Evolutionary conservation across 2,329 filamentous ascomycete genomes (phyloP).

Genomic region (Neofusicoccum cordaticola): DNA sequence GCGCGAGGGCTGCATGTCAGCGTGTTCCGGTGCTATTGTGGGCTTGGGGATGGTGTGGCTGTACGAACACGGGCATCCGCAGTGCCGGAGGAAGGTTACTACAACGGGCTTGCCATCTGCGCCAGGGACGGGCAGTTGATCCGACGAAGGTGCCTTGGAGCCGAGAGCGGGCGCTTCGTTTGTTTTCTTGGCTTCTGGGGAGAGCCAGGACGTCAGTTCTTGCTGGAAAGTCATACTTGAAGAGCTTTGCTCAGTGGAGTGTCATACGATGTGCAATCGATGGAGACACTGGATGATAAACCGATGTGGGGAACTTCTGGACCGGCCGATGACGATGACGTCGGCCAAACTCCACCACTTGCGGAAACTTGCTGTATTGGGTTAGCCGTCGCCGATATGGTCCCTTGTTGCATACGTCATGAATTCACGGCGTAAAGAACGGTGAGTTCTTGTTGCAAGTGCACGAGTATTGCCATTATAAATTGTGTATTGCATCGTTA

Average conservation of each 20-base stretch:
- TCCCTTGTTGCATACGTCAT: neutral
- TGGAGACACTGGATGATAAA: neutral
- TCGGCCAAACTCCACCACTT: neutral
- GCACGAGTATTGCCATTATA: no score
- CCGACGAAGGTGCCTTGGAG: conserved; percentile 54
- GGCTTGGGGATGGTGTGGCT: neutral
- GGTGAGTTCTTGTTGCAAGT: no score
- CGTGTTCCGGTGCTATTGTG: neutral
- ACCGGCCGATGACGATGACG: conserved; percentile 1
- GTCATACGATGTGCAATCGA: neutral
- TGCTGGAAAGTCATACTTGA: conserved; percentile 36
- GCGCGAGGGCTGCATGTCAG: neutral
- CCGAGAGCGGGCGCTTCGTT: conserved; percentile 53
- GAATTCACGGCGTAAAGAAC: no score
- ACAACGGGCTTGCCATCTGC: conserved; percentile 55
- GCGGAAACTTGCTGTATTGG: conserved; percentile 6
- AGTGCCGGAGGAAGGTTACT: conserved; percentile 68
- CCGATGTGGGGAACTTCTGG: neutral
- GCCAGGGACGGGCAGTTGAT: conserved; percentile 52
- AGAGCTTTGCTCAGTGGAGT: neutral
- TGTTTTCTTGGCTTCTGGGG: conserved; percentile 28
- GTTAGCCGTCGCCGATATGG: neutral
- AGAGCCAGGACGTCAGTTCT: conserved; percentile 45
- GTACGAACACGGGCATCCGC: conserved; percentile 67
- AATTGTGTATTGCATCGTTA: neutral